Evolutionary conservation across 2,329 filamentous ascomycete genomes (phyloP).

Genomic region (Colletotrichum chrysophilum): DNA sequence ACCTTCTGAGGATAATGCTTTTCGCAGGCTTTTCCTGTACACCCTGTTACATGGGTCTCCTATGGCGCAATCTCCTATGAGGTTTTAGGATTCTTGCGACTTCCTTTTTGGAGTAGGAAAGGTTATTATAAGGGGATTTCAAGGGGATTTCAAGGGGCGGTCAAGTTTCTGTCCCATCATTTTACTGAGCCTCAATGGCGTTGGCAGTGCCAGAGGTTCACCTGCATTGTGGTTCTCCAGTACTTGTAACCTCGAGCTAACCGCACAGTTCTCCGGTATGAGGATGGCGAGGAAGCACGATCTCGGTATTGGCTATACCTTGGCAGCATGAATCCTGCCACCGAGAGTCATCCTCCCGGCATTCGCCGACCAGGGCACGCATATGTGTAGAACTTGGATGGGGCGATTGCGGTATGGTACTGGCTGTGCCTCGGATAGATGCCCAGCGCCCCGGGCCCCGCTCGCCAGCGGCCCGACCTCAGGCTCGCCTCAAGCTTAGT

Average conservation of each 20-base stretch:
- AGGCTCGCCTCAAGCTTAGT: neutral
- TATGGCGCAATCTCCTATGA: too few species aligned
- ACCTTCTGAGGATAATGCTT: neutral
- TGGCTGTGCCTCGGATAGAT: neutral
- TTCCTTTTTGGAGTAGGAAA: neutral
- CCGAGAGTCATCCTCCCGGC: too few species aligned
- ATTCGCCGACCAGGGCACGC: neutral
- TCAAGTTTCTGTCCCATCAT: neutral
- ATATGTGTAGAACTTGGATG: neutral
- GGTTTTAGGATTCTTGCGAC: too few species aligned
- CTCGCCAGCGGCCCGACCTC: neutral
- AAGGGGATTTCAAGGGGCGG: rapidly evolving
- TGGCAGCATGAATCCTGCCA: too few species aligned
- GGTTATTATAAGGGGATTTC: neutral
- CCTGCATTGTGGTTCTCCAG: too few species aligned
- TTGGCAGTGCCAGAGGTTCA: neutral
- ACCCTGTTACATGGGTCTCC: neutral
- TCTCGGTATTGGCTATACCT: too few species aligned
- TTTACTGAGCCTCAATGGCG: neutral
- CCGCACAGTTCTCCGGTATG: too few species aligned
- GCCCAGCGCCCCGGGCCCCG: neutral
- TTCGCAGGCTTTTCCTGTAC: rapidly evolving
- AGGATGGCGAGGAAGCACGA: too few species aligned
- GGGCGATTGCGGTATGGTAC: neutral
- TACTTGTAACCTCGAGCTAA: neutral